Percentiles rank a stretch among this genome's conserved stretches.
These are phyloP conservation scores for Zygoascus meyerae DNA, from an alignment of 1,139 yeast genomes.

Conservation along the genomic window DNA sequence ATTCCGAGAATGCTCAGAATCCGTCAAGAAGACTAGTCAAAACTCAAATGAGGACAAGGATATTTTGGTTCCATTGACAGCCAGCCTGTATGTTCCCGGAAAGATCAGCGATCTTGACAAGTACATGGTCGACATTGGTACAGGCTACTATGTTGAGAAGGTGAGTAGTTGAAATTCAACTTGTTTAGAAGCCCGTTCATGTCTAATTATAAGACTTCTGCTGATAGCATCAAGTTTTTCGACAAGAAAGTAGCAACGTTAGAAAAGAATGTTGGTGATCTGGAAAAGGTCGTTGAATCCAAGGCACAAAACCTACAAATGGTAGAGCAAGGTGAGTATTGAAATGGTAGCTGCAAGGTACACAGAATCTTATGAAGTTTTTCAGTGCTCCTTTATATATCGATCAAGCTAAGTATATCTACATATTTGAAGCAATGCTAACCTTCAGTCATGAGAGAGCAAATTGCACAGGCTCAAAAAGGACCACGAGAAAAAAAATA, in stretches of 20 bases:
- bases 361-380: too few relatives aligned
- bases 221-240: conserved; percentile 69
- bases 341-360: too few relatives aligned
- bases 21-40: conserved; percentile 41
- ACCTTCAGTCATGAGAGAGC: conserved; percentile 12
- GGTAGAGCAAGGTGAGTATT: conserved; percentile 29
- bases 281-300: conserved; percentile 57
- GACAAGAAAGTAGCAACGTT: conserved; percentile 67
- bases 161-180: conserved; percentile 15
- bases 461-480: conserved; percentile 12
- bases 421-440: background rate
- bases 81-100: conserved; percentile 89
- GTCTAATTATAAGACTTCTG: conserved; percentile 16
- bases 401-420: too few relatives aligned
- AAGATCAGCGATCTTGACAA: conserved; percentile 53
- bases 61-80: conserved; percentile 79
- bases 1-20: conserved; percentile 72
- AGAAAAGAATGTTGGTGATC: conserved; percentile 64
- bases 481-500: conserved; percentile 3
- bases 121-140: conserved; percentile 90
- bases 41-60: conserved; percentile 40
- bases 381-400: background rate
- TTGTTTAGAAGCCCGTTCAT: background rate
- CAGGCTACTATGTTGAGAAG: conserved; percentile 91
- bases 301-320: conserved; percentile 31